Percentiles rank a stretch among this genome's conserved stretches.
phyloP scores from a whole-genome alignment of 805 yeast genomes.

The Wickerhamiella slavikovae region DNA sequence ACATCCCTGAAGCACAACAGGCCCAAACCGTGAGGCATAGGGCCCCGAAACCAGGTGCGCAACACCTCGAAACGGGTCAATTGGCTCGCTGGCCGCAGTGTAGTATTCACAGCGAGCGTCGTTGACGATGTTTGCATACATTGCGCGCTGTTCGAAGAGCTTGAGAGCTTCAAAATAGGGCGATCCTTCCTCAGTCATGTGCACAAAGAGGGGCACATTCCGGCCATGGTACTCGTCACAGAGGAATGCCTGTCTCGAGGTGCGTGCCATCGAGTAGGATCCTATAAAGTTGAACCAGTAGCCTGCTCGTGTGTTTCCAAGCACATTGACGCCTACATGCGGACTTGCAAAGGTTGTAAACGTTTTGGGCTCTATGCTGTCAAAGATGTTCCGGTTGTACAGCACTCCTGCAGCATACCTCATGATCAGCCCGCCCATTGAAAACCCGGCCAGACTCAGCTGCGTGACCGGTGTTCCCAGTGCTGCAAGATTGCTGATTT shows the following conservation, averaged over 20 bases:
- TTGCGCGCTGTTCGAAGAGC: constrained; percentile 29
- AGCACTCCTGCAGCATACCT: constrained; percentile 64
- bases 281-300: constrained; percentile 40
- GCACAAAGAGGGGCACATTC: constrained; percentile 32
- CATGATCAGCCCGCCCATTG: constrained; percentile 71
- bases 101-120: constrained; percentile 72
- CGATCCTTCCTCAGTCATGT: constrained; percentile 46
- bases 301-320: constrained; percentile 28
- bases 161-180: constrained; percentile 36
- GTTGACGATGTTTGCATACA: constrained; percentile 60
- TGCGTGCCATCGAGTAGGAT: constrained; percentile 43
- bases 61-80: constrained; percentile 7
- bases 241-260: constrained; percentile 59
- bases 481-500: constrained; percentile 15
- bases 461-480: constrained; percentile 26
- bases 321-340: constrained; percentile 45
- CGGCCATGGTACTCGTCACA: constrained; percentile 9
- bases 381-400: constrained; percentile 31
- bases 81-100: constrained; percentile 46
- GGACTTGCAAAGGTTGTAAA: constrained; percentile 50
- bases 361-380: constrained; percentile 32
- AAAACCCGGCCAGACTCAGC: constrained; percentile 69
- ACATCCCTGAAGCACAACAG: constrained; percentile 7
- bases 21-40: constrained; percentile 9
- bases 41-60: constrained; percentile 7